Conservation (phyloP, 257 asterid species). For the Plantago elongata region DNA sequence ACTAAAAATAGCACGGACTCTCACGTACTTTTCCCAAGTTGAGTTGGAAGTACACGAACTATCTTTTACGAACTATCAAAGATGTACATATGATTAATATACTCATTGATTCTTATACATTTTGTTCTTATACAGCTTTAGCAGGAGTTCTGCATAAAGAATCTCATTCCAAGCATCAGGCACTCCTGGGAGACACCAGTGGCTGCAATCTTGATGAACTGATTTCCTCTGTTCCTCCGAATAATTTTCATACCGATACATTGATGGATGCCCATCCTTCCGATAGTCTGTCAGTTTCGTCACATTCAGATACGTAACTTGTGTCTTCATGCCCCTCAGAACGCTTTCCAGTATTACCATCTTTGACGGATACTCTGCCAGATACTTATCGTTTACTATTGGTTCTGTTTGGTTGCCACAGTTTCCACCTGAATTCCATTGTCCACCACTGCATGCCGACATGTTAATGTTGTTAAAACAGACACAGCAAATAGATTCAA, state of each 20-base stretch:
- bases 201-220: constrained; percentile 58
- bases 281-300: constrained; percentile 58
- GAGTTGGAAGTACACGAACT: too few relatives aligned
- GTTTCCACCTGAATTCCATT: constrained; percentile 69
- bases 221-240: constrained; percentile 30
- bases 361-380: constrained; percentile 43
- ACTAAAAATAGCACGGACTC: too few relatives aligned
- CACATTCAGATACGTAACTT: constrained; percentile 45
- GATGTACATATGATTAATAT: too few relatives aligned
- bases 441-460: constrained; percentile 52
- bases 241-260: constrained; percentile 34
- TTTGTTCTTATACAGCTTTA: constrained; percentile 12
- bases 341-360: constrained; percentile 47
- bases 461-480: background rate
- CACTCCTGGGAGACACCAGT: constrained; percentile 57
- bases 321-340: constrained; percentile 45
- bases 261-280: constrained; percentile 69
- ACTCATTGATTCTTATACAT: background rate
- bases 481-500: background rate
- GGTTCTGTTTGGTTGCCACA: constrained; percentile 62
- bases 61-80: too few relatives aligned
- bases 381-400: constrained; percentile 53
- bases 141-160: constrained; percentile 46
- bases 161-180: constrained; percentile 48
- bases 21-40: too few relatives aligned